These are phyloP conservation scores for Annulohypoxylon moriforme DNA, from an alignment of 495 filamentous ascomycete species.

Conservation along the genomic window DNA sequence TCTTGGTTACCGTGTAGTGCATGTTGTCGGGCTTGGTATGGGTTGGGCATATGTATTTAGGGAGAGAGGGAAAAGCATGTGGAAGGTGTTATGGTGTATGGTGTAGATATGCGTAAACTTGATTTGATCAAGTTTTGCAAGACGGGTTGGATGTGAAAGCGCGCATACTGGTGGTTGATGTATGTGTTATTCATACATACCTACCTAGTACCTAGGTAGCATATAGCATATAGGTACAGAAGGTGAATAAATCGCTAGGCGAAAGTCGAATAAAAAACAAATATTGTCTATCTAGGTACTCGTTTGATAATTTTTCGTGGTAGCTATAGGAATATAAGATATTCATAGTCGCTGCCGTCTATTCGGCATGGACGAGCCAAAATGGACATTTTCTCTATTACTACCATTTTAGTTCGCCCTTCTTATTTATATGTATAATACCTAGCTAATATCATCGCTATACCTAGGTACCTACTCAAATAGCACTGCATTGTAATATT, in stretches of 20 bases:
- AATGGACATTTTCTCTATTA: too few relatives aligned
- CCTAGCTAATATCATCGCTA: too few relatives aligned
- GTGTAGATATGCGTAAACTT: not conserved
- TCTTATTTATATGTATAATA: too few relatives aligned
- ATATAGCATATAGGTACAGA: too few relatives aligned
- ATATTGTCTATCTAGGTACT: not conserved
- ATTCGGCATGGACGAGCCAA: too few relatives aligned
- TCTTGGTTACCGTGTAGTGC: constrained; percentile 83
- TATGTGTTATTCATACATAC: not conserved
- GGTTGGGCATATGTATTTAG: not conserved
- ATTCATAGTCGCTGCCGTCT: too few relatives aligned
- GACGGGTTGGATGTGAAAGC: not conserved
- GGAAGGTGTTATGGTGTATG: not conserved
- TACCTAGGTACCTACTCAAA: too few relatives aligned
- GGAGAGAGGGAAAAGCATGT: not conserved
- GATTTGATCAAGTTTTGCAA: not conserved
- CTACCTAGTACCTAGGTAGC: not conserved
- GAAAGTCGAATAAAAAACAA: not conserved
- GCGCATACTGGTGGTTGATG: not conserved
- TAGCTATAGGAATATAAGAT: too few relatives aligned
- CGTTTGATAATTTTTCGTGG: not conserved
- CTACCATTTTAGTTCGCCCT: too few relatives aligned
- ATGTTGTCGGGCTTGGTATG: not conserved
- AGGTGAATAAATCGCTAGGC: not conserved
- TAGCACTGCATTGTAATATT: too few relatives aligned